These are phyloP conservation scores for Alliaria petiolata DNA, from an alignment of 345 rosid species.

Conservation along the genomic window DNA sequence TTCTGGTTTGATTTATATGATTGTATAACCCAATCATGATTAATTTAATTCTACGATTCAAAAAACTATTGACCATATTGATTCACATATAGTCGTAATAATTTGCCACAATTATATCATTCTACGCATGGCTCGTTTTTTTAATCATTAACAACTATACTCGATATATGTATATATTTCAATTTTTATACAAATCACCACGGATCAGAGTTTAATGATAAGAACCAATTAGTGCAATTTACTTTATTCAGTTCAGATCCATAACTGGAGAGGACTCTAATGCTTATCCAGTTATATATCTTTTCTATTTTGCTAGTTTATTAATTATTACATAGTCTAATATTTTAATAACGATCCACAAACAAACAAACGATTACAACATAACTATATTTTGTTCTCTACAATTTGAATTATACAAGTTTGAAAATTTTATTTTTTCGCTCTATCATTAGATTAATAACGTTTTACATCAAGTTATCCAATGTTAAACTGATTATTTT, in stretches of 20 bases:
- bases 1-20: constrained; percentile 24
- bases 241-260: too few species aligned
- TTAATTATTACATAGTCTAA: too few species aligned
- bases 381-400: not conserved
- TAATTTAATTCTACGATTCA: constrained; percentile 31
- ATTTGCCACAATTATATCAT: constrained; percentile 20
- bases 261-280: too few species aligned
- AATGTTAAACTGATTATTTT: too few species aligned
- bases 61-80: constrained; percentile 23
- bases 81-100: constrained; percentile 21
- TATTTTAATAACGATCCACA: too few species aligned
- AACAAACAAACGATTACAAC: too few species aligned
- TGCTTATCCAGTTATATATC: not conserved
- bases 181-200: not conserved
- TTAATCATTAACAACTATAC: constrained; percentile 25
- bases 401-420: not conserved
- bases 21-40: constrained; percentile 28
- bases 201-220: constrained; percentile 4
- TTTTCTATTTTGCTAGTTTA: not conserved
- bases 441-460: too few species aligned
- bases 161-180: not conserved
- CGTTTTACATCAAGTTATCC: too few species aligned
- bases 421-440: too few species aligned
- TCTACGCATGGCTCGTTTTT: constrained; percentile 29
- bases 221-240: not conserved